Base-by-base conservation (phyloP, 192 early-diverging fungal species). In the Phlyctochytrium bullatum region DNA sequence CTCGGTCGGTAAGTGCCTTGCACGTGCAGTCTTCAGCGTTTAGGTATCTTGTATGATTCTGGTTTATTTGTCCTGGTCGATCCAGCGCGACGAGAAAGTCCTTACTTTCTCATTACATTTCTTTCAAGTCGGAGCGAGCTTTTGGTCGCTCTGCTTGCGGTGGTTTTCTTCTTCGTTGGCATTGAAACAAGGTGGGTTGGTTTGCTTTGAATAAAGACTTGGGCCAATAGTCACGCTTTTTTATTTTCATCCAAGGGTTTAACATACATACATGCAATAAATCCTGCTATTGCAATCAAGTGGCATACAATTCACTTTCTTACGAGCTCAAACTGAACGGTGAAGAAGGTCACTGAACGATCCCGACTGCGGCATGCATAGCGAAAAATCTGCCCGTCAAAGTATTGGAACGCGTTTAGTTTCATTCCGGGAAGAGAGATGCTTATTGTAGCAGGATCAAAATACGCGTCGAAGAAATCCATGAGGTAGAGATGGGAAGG, bases 391-490 rank as follows among this genome's bases (percentile, higher is more conserved):
- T 80, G 79, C 54, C 77, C 77, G 56, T 80, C 74, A 52, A 47
- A 79, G 51, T 80, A 80, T 56, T 66, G 59, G 29, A 72, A 66
- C 2, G 58, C 67, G 52, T 78, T 73, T 23, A 80, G 14, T 2
- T 73, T 72, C 32, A 80, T 73, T 0, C 79, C 79, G 27, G 79
- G 79, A 12, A 80, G 63, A 30, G 67, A 65, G 58, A 80, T 12
- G 6, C 23, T 16, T 12, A 68, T 17, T 2, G 63, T 76, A 52
- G 23, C 64, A 47, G 73, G 61, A 50, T 79, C 76, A 36, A 80
- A 72, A 61, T 80, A 80, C 10, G 74, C 74, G 62, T 80, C 74
- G 68, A 79, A 80, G 36, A 76, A 80, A 47, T 80, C 79, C 62
- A 73, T 67, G 64, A 62, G 65, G 65, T 76, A 80, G 29, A 77